Base-by-base conservation (phyloP, 1,284 basidiomycete genomes). In the Malassezia globosa region DNA sequence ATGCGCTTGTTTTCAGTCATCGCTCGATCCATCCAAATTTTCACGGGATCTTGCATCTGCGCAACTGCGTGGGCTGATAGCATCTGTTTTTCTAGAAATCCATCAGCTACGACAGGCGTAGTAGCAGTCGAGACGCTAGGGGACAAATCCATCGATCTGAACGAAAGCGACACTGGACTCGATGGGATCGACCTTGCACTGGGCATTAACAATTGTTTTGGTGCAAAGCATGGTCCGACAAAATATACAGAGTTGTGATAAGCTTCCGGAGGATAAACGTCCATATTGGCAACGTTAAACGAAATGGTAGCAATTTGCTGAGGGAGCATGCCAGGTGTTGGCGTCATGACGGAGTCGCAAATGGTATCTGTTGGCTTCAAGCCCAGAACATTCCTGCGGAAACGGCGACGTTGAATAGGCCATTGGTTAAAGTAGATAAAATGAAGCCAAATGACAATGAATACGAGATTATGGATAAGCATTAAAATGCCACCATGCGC, bases 1-100 rank as follows among this genome's bases (percentile, higher is more conserved):
- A 68, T 62, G 19, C 54, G 56, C 42, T 61, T 52, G 26, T 55
- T 55, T 2, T 51, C 50, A 5, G 34, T 25, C 18, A 48, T 46
- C 11, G 60, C 61, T 8, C 55, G 48, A 31, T 61, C 60, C 43
- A 65, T 43, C 59, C 61, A 65, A 3, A 26, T 35, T 39, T 45
- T 57, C 4, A 54, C 42, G 18, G 48, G 37, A 21, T 56, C 54
- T n/a, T 35, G 14, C 21, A 21, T 10, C 3, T 39, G 18, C 29
- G 51, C 8, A 4, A 26, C n/a, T 5, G 34, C 8, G 24, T 37
- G 46, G 7, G 29, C 11, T 2, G 18, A 18, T 5, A 11, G 2
- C 34, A 45, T 31, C 13, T 46, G 43, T 42, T 47, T 42, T 34
- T 58, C 58, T 0, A 61, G 45, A 7, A 54, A 35, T 31, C 29